Conservation (phyloP, 2,329 filamentous ascomycete genomes). For the Botrytis byssoidea region DNA sequence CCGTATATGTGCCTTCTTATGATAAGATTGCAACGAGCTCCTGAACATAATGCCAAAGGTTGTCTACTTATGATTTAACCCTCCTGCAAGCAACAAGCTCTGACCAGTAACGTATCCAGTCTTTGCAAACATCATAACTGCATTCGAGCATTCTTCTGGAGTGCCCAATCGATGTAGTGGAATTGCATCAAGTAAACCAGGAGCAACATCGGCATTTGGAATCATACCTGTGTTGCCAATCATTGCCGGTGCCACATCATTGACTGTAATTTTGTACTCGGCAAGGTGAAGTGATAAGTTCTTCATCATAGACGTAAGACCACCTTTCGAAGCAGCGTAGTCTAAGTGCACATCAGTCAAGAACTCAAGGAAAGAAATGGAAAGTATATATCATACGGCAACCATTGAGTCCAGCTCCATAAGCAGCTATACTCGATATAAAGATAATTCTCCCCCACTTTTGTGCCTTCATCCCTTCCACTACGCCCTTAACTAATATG, state of each 20-base stretch:
- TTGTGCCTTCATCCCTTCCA: conserved; percentile 43
- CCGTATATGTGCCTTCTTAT: neutral
- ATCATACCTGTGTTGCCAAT: conserved; percentile 48
- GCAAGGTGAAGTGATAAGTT: conserved; percentile 46
- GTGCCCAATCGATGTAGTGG: conserved; percentile 46
- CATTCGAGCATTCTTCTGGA: conserved; percentile 48
- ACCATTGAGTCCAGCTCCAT: conserved; percentile 34
- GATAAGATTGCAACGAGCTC: neutral
- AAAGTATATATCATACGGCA: conserved; percentile 28
- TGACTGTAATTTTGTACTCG: conserved; percentile 47
- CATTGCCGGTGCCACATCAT: conserved; percentile 49
- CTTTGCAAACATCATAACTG: conserved; percentile 48
- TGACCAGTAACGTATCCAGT: conserved; percentile 49
- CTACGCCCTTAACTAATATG: conserved; percentile 32
- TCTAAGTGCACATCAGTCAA: conserved; percentile 23
- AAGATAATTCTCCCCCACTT: conserved; percentile 36
- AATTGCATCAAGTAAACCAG: conserved; percentile 38
- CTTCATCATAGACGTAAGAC: conserved; percentile 47
- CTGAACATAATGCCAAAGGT: neutral
- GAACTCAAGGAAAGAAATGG: neutral
- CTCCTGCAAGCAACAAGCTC: conserved; percentile 44
- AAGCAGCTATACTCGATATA: conserved; percentile 31
- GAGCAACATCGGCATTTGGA: conserved; percentile 35
- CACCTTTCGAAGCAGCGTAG: conserved; percentile 43
- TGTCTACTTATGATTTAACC: conserved; percentile 33